Conservation (phyloP, 495 filamentous ascomycete genomes). For the Aspergillus baeticus region DNA sequence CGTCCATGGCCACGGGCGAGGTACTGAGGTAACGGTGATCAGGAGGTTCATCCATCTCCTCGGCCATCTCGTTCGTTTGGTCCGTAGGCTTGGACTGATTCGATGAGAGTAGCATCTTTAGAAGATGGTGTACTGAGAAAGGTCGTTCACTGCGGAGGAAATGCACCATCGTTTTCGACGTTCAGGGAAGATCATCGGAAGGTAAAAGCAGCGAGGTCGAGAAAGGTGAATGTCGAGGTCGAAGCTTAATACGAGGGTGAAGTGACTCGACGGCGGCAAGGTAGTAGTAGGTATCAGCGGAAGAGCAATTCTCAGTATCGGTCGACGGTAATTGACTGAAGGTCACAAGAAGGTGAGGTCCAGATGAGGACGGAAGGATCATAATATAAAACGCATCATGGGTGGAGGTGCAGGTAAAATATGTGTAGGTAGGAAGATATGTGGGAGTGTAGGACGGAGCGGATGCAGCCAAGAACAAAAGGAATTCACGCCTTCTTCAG, state of each 20-base stretch:
- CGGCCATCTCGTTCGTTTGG: constrained; percentile 44
- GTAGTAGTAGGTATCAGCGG: constrained; percentile 14
- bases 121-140: constrained; percentile 41
- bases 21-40: constrained; percentile 35
- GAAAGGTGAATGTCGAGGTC: not conserved
- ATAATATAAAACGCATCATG: constrained; percentile 47
- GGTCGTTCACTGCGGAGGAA: constrained; percentile 36
- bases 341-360: constrained; percentile 29
- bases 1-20: constrained; percentile 28
- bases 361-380: constrained; percentile 40
- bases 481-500: constrained; percentile 30
- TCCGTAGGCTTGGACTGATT: constrained; percentile 36
- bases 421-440: constrained; percentile 8
- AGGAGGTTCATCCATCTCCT: constrained; percentile 54
- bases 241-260: not conserved
- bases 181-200: constrained; percentile 14
- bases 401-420: constrained; percentile 9
- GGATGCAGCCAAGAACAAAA: constrained; percentile 27
- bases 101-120: constrained; percentile 48
- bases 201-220: not conserved
- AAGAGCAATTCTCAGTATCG: constrained; percentile 30
- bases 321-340: constrained; percentile 36
- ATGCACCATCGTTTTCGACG: constrained; percentile 38
- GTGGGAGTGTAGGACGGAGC: constrained; percentile 21
- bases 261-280: constrained; percentile 12